Base-by-base conservation (phyloP, 2,329 filamentous ascomycete species). In the Claviceps sp. region DNA sequence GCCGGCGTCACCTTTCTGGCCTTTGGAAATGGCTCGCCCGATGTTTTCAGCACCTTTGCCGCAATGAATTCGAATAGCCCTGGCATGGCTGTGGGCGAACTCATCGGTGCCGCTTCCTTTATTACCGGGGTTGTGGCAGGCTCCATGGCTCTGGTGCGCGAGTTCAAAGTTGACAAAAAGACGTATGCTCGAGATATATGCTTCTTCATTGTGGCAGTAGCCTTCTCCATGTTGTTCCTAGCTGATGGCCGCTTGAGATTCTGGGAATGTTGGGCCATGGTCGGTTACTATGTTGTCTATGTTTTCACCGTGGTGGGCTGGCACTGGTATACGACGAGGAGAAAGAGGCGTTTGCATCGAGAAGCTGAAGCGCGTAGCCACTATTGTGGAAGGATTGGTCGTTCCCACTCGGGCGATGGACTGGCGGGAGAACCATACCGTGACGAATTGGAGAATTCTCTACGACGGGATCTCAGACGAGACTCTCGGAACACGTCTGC, bases 31-130 rank as follows among this genome's bases (percentile, higher is more conserved):
- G 93, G 93, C 50, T 97, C 91, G 55, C 93, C 93, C 2, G 93
- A 98, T 68, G 90, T 98, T 46, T 98, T 98, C 68, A 96, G 90
- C 58, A 98, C 93, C 2, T 97, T 98, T 70, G 93, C 93, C 16
- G 94, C 93, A 59, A 97, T 98, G 89, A 84, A 84, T 62, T 95
- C 90, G 24, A 89, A 97, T 63, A 96, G 90, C 65, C 91, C 91
- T n/a, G 94, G 90, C 71, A 79, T 98, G 75, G 93, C 93, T 1
- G 82, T 98, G 42, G 93, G 93, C 46, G 93, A 98, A 70, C 75
- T 98, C 49, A 89, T 98, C 50, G 93, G 93, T 37, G 93, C 93
- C 11, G 93, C 93, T 37, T 83, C 88, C 56, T 98, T 98, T 70
- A 98, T 98, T 66, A 94, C 90, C 1, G 87, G 90, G 1, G 91